These are phyloP conservation scores for Thraustochytrium striatum DNA, from an alignment of 352 stramenopile genomes.

Conservation along the genomic window DNA sequence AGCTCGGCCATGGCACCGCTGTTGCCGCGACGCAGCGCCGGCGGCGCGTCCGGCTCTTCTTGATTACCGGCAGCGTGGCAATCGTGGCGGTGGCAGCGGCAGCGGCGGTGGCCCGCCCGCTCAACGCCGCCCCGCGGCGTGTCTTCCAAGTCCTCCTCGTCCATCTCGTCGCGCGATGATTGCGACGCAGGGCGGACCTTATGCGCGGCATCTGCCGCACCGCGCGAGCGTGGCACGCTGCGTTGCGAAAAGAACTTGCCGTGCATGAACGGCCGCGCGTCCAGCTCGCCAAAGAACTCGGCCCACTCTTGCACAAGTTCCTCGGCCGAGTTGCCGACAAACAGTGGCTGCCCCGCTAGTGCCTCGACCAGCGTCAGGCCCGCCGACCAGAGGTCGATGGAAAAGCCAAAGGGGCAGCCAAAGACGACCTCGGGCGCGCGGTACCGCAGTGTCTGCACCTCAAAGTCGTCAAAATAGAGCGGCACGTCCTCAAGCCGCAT, in stretches of 20 bases:
- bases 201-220: too few species aligned
- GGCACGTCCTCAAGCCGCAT: constrained; percentile 51
- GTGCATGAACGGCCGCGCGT: constrained; percentile 47
- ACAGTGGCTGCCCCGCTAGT: constrained; percentile 53
- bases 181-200: too few species aligned
- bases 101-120: too few species aligned
- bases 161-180: too few species aligned
- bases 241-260: constrained; percentile 50
- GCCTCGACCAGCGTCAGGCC: constrained; percentile 55
- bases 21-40: background rate
- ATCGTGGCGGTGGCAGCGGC: too few species aligned
- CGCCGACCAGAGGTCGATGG: constrained; percentile 55
- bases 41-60: too few species aligned
- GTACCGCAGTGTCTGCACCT: constrained; percentile 56
- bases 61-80: too few species aligned
- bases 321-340: constrained; percentile 42
- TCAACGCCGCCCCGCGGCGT: too few species aligned
- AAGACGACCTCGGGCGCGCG: constrained; percentile 55
- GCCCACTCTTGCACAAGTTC: constrained; percentile 49
- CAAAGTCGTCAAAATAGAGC: constrained; percentile 54
- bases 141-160: too few species aligned
- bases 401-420: constrained; percentile 47
- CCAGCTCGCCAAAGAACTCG: constrained; percentile 54
- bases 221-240: background rate
- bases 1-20: background rate